A percentile compares a stretch with the other conserved stretches of the same genome.
Conservation (phyloP, 306 rosid genomes). For the Begonia peltatifolia region DNA sequence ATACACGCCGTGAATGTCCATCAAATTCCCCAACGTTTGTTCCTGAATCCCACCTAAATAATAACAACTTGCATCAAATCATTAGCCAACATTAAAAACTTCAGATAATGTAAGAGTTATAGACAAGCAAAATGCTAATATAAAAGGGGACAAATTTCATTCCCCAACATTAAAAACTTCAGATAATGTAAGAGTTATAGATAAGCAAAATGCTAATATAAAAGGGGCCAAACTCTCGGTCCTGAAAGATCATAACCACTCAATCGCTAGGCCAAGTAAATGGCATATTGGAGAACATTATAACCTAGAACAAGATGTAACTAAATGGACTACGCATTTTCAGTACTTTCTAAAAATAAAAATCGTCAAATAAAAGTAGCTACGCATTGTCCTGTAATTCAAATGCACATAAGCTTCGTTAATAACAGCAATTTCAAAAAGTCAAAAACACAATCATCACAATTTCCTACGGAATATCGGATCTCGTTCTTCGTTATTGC, state of each 20-base stretch:
- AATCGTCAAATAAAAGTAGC: too few relatives aligned
- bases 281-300: too few relatives aligned
- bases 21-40: constrained; percentile 95
- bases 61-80: neutral
- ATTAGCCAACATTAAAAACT: neutral
- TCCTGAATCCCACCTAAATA: constrained; percentile 83
- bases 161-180: neutral
- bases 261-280: too few relatives aligned
- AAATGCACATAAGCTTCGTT: too few relatives aligned
- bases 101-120: neutral
- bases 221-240: neutral
- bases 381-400: too few relatives aligned
- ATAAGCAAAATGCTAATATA: neutral
- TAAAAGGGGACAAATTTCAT: neutral
- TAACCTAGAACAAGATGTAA: too few relatives aligned
- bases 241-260: too few relatives aligned
- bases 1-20: constrained; percentile 81
- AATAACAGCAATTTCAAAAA: too few relatives aligned
- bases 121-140: neutral
- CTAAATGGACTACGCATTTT: too few relatives aligned
- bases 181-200: neutral
- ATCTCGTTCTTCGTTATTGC: neutral
- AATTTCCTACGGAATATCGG: neutral
- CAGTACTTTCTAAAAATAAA: too few relatives aligned
- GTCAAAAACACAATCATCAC: too few relatives aligned